Conservation (phyloP, 208 protist species). For the Naegleria gruberi region DNA sequence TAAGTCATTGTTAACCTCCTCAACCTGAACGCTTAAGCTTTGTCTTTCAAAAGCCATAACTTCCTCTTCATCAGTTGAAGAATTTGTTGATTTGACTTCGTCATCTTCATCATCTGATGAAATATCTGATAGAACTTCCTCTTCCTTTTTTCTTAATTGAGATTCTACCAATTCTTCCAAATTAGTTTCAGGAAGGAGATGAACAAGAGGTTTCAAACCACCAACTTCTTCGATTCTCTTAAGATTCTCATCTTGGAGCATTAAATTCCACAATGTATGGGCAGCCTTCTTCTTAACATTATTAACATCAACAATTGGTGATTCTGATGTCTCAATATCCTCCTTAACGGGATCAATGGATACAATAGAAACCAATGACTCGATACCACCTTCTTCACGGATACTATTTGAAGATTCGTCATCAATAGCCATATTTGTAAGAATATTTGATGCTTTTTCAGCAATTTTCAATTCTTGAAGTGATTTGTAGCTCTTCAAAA, state of each 20-base stretch:
- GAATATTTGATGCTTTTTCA: background rate
- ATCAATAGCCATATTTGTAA: constrained; percentile 5
- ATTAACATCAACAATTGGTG: background rate
- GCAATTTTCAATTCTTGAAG: background rate
- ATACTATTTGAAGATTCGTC: background rate
- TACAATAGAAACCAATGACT: background rate
- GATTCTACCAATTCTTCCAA: background rate
- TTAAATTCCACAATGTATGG: constrained; percentile 8
- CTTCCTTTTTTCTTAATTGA: constrained; percentile 1
- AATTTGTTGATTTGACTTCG: too few species aligned
- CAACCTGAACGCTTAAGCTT: too few species aligned
- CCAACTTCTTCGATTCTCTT: background rate
- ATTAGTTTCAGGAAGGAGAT: background rate
- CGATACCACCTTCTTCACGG: background rate
- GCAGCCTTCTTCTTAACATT: background rate
- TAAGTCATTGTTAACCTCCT: too few species aligned
- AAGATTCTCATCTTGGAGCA: background rate
- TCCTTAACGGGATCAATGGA: background rate
- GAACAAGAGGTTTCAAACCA: constrained; percentile 6
- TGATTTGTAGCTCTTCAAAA: background rate
- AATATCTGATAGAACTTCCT: background rate
- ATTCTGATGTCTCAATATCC: background rate
- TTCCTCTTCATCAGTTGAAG: background rate
- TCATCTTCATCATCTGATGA: background rate
- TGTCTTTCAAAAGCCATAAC: background rate